Evolutionary conservation across 1,139 yeast genomes (phyloP).

Genomic region (Scheffersomyces segobiensis): DNA sequence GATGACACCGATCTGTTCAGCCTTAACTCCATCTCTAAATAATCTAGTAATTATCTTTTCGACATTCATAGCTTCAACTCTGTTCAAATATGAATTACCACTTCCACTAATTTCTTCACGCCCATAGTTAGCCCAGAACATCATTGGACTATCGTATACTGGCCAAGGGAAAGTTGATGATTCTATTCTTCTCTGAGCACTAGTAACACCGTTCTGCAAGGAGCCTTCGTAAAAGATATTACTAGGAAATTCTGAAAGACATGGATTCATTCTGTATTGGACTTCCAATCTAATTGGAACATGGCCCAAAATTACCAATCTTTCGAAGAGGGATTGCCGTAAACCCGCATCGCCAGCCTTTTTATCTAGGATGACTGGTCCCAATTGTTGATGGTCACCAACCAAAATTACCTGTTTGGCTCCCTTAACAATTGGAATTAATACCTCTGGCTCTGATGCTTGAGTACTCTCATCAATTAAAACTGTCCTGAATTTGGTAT

Average conservation of each 20-base stretch:
- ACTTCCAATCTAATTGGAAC: slow-evolving; percentile 85
- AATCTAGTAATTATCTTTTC: slow-evolving; percentile 76
- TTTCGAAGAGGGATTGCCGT: slow-evolving; percentile 80
- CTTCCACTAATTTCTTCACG: slow-evolving; percentile 82
- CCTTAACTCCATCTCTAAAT: slow-evolving; percentile 76
- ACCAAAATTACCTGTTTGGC: slow-evolving; percentile 87
- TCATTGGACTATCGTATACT: slow-evolving; percentile 76
- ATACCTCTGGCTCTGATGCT: slow-evolving; percentile 88
- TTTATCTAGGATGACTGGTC: slow-evolving; percentile 82
- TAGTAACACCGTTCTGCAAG: slow-evolving; percentile 86
- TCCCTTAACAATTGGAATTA: slow-evolving; percentile 87
- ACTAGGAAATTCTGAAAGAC: slow-evolving; percentile 82
- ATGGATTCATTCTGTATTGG: slow-evolving; percentile 95
- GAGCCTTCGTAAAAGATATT: slow-evolving; percentile 94
- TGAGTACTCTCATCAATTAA: slow-evolving; percentile 92
- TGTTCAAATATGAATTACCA: slow-evolving; percentile 83
- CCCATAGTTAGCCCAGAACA: slow-evolving; percentile 93
- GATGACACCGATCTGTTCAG: slow-evolving; percentile 85
- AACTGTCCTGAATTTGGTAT: slow-evolving; percentile 67
- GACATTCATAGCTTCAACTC: slow-evolving; percentile 90
- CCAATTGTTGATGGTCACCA: slow-evolving; percentile 95
- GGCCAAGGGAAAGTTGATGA: slow-evolving; percentile 87
- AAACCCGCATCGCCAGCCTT: slow-evolving; percentile 86
- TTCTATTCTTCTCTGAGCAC: slow-evolving; percentile 61
- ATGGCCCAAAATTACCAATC: slow-evolving; percentile 82